Conservation (phyloP, 176 grass and related monocot genomes). For the Melocanna baccifera region DNA sequence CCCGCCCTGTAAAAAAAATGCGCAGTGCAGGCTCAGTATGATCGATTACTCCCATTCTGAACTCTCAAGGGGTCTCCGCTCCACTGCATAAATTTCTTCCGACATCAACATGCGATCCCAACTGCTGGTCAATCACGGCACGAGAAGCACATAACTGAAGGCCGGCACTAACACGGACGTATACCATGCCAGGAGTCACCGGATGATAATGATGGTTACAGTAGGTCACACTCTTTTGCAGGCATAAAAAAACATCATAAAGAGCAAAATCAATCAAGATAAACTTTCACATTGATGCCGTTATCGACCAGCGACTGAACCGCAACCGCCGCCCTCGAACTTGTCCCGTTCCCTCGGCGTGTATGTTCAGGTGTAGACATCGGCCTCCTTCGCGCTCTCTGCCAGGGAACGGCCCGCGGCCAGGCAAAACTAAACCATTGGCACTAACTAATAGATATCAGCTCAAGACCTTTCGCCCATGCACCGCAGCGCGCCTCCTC, state of each 20-base stretch:
- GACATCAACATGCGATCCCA: background rate
- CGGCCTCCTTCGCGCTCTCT: slow-evolving; percentile 78
- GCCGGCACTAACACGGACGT: background rate
- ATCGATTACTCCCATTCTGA: too few relatives aligned
- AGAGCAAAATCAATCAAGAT: slow-evolving; percentile 59
- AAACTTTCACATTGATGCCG: slow-evolving; percentile 86
- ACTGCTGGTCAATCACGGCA: background rate
- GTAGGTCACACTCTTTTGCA: slow-evolving; percentile 12
- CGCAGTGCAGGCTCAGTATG: too few relatives aligned
- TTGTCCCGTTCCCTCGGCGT: slow-evolving; percentile 73
- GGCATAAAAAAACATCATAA: background rate
- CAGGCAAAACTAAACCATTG: slow-evolving; percentile 50
- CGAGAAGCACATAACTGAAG: background rate
- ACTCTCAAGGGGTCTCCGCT: too few relatives aligned
- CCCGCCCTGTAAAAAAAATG: too few relatives aligned
- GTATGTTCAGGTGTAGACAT: slow-evolving; percentile 85
- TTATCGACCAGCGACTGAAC: slow-evolving; percentile 87
- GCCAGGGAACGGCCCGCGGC: slow-evolving; percentile 68
- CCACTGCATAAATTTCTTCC: background rate
- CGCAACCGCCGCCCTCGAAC: slow-evolving; percentile 69
- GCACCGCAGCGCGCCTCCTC: too few relatives aligned
- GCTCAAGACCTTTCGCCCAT: background rate
- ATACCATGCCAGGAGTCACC: background rate
- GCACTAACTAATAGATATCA: background rate
- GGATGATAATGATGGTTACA: background rate